phyloP scores from a whole-genome alignment of 345 rosid genomes.

The Hibiscus trionum region DNA sequence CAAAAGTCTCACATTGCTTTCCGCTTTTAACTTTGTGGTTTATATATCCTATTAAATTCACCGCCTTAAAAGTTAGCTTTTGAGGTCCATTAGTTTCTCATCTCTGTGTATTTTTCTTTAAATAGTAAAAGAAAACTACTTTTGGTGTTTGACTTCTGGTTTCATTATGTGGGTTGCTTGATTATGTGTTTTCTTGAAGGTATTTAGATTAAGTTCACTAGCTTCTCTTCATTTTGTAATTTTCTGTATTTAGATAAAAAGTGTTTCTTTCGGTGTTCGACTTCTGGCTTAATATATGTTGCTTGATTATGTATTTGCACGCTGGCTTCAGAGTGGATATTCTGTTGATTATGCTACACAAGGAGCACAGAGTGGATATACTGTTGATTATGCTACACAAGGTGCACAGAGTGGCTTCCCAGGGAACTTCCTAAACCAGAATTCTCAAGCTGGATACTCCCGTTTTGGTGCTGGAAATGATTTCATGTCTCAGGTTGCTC shows the following conservation, averaged over 20 bases:
- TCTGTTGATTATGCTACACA: slow-evolving; percentile 84
- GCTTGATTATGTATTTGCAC: background rate
- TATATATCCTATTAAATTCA: background rate
- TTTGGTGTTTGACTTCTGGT: background rate
- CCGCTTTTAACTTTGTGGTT: background rate
- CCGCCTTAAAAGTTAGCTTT: background rate
- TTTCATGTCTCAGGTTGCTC: slow-evolving; percentile 90
- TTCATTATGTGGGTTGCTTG: background rate
- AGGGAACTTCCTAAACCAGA: slow-evolving; percentile 80
- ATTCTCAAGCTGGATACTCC: slow-evolving; percentile 82
- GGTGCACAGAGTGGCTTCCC: slow-evolving; percentile 85
- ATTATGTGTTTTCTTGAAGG: background rate
- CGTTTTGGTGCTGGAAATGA: slow-evolving; percentile 81
- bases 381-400: slow-evolving; percentile 84
- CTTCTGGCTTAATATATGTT: background rate
- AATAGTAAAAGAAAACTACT: background rate
- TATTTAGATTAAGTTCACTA: background rate
- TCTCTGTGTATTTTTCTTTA: background rate
- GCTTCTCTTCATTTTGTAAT: background rate
- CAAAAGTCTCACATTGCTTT: background rate
- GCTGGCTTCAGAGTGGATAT: slow-evolving; percentile 76
- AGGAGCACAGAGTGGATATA: slow-evolving; percentile 81
- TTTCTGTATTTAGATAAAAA: background rate
- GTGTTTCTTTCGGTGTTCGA: background rate
- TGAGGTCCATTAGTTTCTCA: background rate